Conservation (phyloP, 805 yeast species). For the Yamadazyma philogaea region DNA sequence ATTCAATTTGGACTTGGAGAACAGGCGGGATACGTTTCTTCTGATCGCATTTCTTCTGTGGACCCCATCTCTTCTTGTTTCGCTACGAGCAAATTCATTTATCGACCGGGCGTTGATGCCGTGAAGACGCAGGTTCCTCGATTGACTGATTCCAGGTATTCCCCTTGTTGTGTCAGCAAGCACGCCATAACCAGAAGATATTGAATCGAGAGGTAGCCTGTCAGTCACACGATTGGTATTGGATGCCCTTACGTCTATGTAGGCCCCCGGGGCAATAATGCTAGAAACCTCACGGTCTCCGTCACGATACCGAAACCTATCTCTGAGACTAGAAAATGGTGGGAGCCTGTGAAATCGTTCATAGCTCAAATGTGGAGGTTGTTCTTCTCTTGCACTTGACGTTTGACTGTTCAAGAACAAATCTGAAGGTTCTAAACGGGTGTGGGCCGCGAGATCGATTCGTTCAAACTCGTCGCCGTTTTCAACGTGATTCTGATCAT, state of each 20-base stretch:
- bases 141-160: not conserved
- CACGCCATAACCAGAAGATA: not conserved
- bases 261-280: not conserved
- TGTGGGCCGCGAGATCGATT: not conserved
- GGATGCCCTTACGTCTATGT: not conserved
- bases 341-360: not conserved
- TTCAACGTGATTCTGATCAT: not conserved
- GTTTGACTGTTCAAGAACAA: not conserved
- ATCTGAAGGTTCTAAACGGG: not conserved
- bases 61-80: constrained; percentile 8
- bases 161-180: not conserved
- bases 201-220: not conserved
- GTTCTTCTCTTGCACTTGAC: not conserved
- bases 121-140: not conserved
- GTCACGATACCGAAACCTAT: not conserved
- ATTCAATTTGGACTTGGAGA: not conserved
- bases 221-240: not conserved
- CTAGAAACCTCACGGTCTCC: not conserved
- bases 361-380: not conserved
- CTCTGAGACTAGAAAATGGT: not conserved
- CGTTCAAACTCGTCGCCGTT: not conserved
- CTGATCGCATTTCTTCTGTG: constrained; percentile 7
- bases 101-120: constrained; percentile 4
- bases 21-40: not conserved
- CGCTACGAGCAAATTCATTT: constrained; percentile 7